Conservation (phyloP, 2,329 filamentous ascomycete species). For the Sporothrix variecibatus region DNA sequence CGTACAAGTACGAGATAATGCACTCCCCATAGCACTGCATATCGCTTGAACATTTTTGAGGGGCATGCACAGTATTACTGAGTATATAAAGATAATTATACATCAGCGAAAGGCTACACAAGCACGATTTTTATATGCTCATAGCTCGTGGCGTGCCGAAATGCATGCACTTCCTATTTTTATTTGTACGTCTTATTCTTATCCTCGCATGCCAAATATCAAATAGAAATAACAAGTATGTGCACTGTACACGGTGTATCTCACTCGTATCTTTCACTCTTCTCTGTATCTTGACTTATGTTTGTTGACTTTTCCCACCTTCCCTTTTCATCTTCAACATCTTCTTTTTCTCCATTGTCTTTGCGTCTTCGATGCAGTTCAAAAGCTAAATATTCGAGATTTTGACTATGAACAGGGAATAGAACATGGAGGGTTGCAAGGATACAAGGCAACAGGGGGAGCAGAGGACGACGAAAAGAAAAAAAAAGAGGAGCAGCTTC, state of each 20-base stretch:
- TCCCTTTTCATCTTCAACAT: not conserved
- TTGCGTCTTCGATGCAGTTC: not conserved
- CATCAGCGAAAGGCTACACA: not conserved
- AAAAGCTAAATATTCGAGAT: not conserved
- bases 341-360: not conserved
- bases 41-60: not conserved
- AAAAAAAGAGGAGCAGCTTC: not conserved
- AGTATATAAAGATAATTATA: not conserved
- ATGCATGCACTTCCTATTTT: not conserved
- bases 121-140: not conserved
- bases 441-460: not conserved
- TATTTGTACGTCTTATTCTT: not conserved
- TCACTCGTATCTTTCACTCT: not conserved
- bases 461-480: not conserved
- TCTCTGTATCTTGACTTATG: no score
- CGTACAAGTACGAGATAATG: not conserved
- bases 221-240: not conserved
- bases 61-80: not conserved
- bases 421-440: constrained; percentile 8
- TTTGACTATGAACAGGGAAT: not conserved
- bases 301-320: not conserved
- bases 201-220: not conserved
- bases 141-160: not conserved
- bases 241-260: no score
- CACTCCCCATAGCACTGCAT: constrained; percentile 7